A percentile compares a stretch with the other conserved stretches of the same genome.
These are phyloP conservation scores for Ceratobasidium sp. DNA, from an alignment of 1,284 basidiomycete species.

Conservation along the genomic window DNA sequence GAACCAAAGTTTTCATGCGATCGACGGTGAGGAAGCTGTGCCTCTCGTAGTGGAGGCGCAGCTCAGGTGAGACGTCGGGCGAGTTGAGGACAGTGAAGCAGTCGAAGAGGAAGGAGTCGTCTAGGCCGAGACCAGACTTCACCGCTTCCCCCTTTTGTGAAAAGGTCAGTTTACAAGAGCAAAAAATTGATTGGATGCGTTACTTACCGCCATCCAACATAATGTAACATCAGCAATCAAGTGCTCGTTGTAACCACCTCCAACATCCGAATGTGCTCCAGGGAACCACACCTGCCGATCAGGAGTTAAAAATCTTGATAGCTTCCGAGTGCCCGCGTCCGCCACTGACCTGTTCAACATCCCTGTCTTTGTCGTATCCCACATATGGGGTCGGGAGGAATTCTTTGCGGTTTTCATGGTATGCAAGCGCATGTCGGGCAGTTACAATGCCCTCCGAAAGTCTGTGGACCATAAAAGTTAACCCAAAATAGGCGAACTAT, in stretches of 20 bases:
- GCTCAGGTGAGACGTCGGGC: not conserved
- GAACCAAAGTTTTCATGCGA: conserved; percentile 19
- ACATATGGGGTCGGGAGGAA: conserved; percentile 31
- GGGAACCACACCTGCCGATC: conserved; percentile 42
- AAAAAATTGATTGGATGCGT: not conserved
- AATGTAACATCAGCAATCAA: conserved; percentile 43
- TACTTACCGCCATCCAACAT: conserved; percentile 46
- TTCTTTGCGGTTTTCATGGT: conserved; percentile 40
- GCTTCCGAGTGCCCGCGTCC: not conserved
- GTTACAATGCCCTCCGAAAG: conserved; percentile 22
- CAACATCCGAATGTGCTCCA: conserved; percentile 46
- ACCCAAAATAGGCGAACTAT: not conserved
- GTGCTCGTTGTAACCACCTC: conserved; percentile 46
- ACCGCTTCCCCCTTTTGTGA: conserved; percentile 24
- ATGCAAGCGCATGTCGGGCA: conserved; percentile 36
- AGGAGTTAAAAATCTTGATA: not conserved
- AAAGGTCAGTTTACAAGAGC: not conserved
- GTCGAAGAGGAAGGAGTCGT: conserved; percentile 13
- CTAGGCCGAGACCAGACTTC: conserved; percentile 2
- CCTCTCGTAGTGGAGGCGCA: conserved; percentile 34
- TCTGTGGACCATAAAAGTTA: not conserved
- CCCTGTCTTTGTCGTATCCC: conserved; percentile 11
- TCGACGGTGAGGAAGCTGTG: conserved; percentile 25
- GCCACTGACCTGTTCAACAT: conserved; percentile 27
- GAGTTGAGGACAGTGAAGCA: conserved; percentile 11